A percentile compares a stretch with the other conserved stretches of the same genome.
These are phyloP conservation scores for Xanthoceras sorbifolium DNA, from an alignment of 345 rosid genomes.

Conservation along the genomic window DNA sequence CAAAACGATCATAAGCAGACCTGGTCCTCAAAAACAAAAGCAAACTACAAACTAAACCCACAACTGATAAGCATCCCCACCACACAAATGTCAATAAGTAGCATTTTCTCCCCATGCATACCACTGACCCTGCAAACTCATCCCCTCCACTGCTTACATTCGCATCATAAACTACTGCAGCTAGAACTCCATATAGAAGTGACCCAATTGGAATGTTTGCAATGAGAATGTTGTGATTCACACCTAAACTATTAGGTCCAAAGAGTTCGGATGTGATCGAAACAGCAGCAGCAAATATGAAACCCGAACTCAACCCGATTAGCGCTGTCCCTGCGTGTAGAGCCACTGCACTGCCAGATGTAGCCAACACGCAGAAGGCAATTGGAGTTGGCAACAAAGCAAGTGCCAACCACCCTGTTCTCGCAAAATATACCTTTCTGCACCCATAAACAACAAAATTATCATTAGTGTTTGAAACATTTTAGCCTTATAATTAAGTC, in stretches of 20 bases:
- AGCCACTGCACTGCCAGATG: conserved; percentile 47
- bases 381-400: conserved; percentile 83
- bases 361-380: conserved; percentile 74
- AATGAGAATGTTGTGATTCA: conserved; percentile 91
- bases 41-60: conserved; percentile 63
- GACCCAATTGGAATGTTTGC: conserved; percentile 95
- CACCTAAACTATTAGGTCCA: conserved; percentile 88
- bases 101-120: conserved; percentile 81
- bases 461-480: not conserved
- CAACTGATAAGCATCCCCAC: conserved; percentile 84
- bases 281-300: conserved; percentile 94
- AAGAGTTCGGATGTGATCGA: conserved; percentile 91
- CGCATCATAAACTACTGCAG: conserved; percentile 77
- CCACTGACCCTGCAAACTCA: conserved; percentile 38
- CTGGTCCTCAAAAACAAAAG: conserved; percentile 74
- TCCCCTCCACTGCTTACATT: conserved; percentile 33
- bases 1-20: conserved; percentile 73
- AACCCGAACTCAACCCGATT: conserved; percentile 84
- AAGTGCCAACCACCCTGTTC: conserved; percentile 89
- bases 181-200: conserved; percentile 75
- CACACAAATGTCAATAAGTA: conserved; percentile 69
- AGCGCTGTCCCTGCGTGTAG: conserved; percentile 65
- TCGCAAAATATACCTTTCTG: conserved; percentile 89
- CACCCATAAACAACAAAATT: not conserved
- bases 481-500: not conserved